A percentile compares a stretch with the other conserved stretches of the same genome.
Conservation (phyloP, 2,329 filamentous ascomycete species). For the Aspergillus thermomutatus region DNA sequence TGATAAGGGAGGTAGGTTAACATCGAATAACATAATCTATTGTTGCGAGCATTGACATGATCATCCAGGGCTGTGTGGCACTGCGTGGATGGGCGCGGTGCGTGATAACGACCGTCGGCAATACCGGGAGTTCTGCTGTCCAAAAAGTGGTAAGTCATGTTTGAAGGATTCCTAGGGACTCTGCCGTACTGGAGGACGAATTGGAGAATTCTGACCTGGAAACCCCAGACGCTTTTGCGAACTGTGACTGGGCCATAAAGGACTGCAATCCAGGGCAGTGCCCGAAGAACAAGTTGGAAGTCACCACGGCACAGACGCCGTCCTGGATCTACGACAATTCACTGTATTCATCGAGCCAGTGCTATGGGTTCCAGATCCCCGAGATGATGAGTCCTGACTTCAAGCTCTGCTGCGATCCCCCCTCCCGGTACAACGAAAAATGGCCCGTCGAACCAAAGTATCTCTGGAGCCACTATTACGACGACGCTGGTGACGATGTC, state of each 20-base stretch:
- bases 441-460: slow-evolving; percentile 27
- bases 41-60: neutral
- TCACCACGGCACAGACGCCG: neutral
- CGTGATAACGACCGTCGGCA: neutral
- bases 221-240: neutral
- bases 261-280: neutral
- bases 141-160: neutral
- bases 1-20: neutral
- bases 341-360: neutral
- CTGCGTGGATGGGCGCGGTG: neutral
- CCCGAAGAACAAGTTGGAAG: neutral
- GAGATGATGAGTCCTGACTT: slow-evolving; percentile 1
- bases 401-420: slow-evolving; percentile 7
- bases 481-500: slow-evolving; percentile 12
- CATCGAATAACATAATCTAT: neutral
- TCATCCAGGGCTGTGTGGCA: neutral
- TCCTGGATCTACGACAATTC: neutral
- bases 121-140: neutral
- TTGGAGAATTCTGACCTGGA: neutral
- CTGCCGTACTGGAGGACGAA: no score
- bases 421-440: slow-evolving; percentile 10
- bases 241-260: neutral
- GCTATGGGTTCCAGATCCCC: neutral
- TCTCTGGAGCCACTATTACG: slow-evolving; percentile 20
- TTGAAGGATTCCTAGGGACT: neutral